These are phyloP conservation scores for Diversispora eburnea DNA, from an alignment of 192 early-diverging fungal species.

Conservation along the genomic window DNA sequence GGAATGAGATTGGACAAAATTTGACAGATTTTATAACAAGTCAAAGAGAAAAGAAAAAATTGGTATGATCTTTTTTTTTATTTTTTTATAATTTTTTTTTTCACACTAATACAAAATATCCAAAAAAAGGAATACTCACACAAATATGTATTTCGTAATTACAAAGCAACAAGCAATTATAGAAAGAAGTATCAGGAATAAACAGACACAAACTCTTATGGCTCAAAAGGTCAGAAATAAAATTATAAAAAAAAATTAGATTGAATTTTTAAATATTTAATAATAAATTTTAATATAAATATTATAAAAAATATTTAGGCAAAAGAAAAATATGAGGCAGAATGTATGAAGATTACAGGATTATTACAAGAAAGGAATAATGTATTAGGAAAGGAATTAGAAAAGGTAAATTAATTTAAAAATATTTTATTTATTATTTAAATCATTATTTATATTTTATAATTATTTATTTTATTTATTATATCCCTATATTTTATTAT, in stretches of 20 bases:
- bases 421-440: neutral
- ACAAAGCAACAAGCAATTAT: constrained; percentile 46
- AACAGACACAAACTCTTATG: constrained; percentile 44
- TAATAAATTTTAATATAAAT: neutral
- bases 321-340: constrained; percentile 44
- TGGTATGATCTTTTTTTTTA: constrained; percentile 33
- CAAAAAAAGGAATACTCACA: neutral
- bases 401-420: constrained; percentile 30
- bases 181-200: constrained; percentile 51
- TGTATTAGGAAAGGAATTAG: constrained; percentile 40
- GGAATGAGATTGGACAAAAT: constrained; percentile 55
- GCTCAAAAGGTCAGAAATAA: constrained; percentile 39
- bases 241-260: neutral
- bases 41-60: constrained; percentile 62
- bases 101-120: neutral
- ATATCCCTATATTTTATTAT: neutral
- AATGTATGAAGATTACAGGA: constrained; percentile 38
- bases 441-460: neutral
- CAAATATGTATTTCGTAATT: neutral
- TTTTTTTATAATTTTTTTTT: neutral
- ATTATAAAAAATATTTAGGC: constrained; percentile 31
- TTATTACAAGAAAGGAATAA: constrained; percentile 35
- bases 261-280: neutral
- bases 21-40: constrained; percentile 58
- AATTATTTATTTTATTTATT: neutral